Conservation (phyloP, 2,329 filamentous ascomycete genomes). For the Trichoderma cornu-damae region DNA sequence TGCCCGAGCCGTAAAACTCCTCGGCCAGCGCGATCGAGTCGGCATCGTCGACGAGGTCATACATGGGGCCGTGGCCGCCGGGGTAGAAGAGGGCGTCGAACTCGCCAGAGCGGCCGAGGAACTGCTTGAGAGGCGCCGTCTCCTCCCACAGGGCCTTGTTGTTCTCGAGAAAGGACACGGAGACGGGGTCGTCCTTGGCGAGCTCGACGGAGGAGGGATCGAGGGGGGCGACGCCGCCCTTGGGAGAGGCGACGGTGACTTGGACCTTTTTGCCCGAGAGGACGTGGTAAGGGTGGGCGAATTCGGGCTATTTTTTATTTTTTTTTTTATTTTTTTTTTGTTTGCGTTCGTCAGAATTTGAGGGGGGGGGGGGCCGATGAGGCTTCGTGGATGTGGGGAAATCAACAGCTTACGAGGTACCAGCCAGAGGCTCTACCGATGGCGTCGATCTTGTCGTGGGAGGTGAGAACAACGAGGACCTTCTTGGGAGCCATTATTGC, state of each 20-base stretch:
- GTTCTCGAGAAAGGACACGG: conserved; percentile 50
- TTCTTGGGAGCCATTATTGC: conserved; percentile 42
- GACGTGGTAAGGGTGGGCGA: conserved; percentile 60
- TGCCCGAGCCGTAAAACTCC: conserved; percentile 57
- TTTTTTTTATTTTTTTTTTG: background rate
- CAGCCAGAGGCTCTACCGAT: conserved; percentile 59
- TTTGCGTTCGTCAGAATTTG: background rate
- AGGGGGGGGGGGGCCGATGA: background rate
- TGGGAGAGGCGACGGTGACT: conserved; percentile 56
- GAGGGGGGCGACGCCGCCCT: conserved; percentile 56
- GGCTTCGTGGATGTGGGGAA: too few relatives aligned
- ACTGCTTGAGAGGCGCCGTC: conserved; percentile 53
- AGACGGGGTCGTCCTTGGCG: conserved; percentile 50
- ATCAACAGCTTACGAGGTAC: conserved; percentile 52
- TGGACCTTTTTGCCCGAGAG: conserved; percentile 47
- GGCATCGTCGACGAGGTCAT: conserved; percentile 55
- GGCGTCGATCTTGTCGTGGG: conserved; percentile 45
- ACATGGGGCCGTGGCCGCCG: conserved; percentile 61
- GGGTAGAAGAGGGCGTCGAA: conserved; percentile 59
- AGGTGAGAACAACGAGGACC: conserved; percentile 67
- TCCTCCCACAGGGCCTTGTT: conserved; percentile 58
- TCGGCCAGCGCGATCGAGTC: conserved; percentile 55
- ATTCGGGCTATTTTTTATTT: conserved; percentile 46
- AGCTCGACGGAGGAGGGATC: conserved; percentile 53
- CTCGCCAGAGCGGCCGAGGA: conserved; percentile 52